Evolutionary conservation across 768 basidiomycete genomes (phyloP).

Genomic region (Dentipellis fragilis): DNA sequence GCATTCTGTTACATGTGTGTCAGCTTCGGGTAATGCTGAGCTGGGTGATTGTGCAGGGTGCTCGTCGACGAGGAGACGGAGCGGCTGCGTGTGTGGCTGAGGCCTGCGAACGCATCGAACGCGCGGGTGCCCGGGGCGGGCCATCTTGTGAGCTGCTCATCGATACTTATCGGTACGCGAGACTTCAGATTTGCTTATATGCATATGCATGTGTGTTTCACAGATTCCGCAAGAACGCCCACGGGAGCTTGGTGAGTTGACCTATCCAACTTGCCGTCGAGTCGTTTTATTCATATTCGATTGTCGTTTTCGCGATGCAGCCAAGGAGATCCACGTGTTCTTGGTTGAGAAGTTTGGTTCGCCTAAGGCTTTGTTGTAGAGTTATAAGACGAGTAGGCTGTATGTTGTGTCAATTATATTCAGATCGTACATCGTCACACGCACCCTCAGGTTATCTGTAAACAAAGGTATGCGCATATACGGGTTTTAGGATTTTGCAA

Average conservation of each 20-base stretch:
- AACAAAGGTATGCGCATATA: too few species aligned
- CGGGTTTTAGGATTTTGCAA: too few species aligned
- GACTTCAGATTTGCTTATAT: too few species aligned
- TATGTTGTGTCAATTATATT: too few species aligned
- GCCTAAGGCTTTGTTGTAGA: neutral
- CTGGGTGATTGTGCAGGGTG: too few species aligned
- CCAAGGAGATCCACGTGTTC: conserved; percentile 7
- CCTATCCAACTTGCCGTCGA: neutral
- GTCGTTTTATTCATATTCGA: neutral
- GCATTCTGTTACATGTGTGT: conserved; percentile 6
- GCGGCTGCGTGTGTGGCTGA: conserved; percentile 21
- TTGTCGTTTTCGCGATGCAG: neutral
- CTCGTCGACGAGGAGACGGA: conserved; percentile 1
- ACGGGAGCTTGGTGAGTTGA: conserved; percentile 10
- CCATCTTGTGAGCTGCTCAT: conserved; percentile 17
- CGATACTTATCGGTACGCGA: too few species aligned
- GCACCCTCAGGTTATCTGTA: too few species aligned
- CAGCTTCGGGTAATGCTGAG: too few species aligned
- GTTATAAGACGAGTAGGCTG: too few species aligned
- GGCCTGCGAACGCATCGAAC: conserved; percentile 25
- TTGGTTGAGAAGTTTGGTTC: neutral
- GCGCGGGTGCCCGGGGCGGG: conserved; percentile 19
- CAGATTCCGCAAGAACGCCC: conserved; percentile 13
- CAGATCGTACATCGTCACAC: too few species aligned
- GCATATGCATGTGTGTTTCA: too few species aligned